Evolutionary conservation across 225 moss, liverwort and hornwort species (phyloP), one percentile per base, ranked within the genome.

Genomic region (Sphagnum tenellum): DNA sequence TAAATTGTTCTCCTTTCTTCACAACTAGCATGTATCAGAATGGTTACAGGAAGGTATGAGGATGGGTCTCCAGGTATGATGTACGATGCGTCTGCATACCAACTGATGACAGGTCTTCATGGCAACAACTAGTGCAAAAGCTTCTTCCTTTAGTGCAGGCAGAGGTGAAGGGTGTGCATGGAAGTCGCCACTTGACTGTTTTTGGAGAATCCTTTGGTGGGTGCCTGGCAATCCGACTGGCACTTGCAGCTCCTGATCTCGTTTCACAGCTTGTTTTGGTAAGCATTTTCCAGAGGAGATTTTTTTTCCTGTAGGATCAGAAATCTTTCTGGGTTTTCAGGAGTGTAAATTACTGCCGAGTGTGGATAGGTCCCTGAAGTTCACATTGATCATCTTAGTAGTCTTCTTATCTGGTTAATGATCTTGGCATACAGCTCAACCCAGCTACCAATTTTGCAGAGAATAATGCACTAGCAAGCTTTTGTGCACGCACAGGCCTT

Each of bases 121-220:
- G 91, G 89, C 73, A 80, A 60, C 79, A 91, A 45, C 80, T 94
- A 64, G 87, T 88, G 63, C 67, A 84, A 67, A 69, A 71, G 62
- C 55, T 88, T 49, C 67, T 84, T 57, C 89, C 89, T 12, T 62
- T 89, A 2, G 44, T 89, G 60, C 73, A 72, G 61, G 68, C 67
- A 61, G 94, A 89, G 76, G 84, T 76, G 46, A 66, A 65, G 47
- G 50, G 69, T 50, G 44, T 48, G 64, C 66, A 69, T 59, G 82
- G 86, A 44, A 72, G 77, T 58, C 75, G 88, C 5, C 94, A 81
- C 69, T 68, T 89, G 55, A 95, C 89, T 12, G 55, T 92, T 71
- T 66, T 95, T 45, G 94, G 94, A 58, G 94, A 95, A 71, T 95
- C 94, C 4, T 95, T 95, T 72, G 91, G 94, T 54, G 94, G 83